phyloP scores from a whole-genome alignment of 129 eudicot genomes.

The Calendula officinalis region DNA sequence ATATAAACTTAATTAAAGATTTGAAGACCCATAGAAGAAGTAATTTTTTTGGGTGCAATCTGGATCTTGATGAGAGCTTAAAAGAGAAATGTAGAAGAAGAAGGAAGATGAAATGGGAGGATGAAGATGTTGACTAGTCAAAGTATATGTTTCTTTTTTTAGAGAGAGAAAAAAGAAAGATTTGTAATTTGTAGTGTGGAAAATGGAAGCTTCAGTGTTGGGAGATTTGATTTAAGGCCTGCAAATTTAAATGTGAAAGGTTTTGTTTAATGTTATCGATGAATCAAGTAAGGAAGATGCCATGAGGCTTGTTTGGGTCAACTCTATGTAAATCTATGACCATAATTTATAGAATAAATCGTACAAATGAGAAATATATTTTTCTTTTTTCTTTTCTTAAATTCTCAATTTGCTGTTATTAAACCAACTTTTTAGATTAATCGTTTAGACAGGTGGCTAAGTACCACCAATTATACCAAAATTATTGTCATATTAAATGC shows the following conservation, averaged over 20 bases:
- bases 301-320: slow-evolving; percentile 21
- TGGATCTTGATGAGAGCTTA: slow-evolving; percentile 27
- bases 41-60: slow-evolving; percentile 23
- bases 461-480: no score
- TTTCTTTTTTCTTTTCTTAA: no score
- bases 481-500: no score
- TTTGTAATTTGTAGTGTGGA: slow-evolving; percentile 16
- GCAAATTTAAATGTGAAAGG: slow-evolving; percentile 32
- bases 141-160: neutral
- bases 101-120: slow-evolving; percentile 14
- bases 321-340: slow-evolving; percentile 11
- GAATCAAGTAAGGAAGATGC: slow-evolving; percentile 23
- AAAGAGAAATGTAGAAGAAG: slow-evolving; percentile 15
- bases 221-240: slow-evolving; percentile 15
- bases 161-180: neutral
- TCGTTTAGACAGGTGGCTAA: no score
- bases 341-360: slow-evolving; percentile 3
- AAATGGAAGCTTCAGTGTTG: slow-evolving; percentile 20
- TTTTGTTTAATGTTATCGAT: slow-evolving; percentile 14
- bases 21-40: slow-evolving; percentile 14
- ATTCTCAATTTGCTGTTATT: no score
- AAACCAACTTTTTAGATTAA: no score
- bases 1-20: neutral
- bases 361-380: neutral
- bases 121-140: slow-evolving; percentile 31